Conservation (phyloP, 1,284 basidiomycete genomes). For the Vanrija sp. region DNA sequence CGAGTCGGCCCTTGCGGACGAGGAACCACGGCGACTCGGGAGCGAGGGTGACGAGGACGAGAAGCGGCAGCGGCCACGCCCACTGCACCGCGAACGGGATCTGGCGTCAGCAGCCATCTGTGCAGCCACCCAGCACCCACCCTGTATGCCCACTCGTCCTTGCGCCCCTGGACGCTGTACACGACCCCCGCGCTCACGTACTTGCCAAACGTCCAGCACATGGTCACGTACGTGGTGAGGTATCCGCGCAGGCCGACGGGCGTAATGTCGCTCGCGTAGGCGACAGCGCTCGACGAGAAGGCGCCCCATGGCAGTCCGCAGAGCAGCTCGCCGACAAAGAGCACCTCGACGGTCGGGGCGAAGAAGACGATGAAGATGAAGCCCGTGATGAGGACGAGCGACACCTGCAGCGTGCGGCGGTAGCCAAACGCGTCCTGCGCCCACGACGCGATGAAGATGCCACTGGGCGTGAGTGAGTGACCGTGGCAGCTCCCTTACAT, state of each 20-base stretch:
- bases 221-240: slow-evolving; percentile 43
- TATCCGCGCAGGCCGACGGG: slow-evolving; percentile 24
- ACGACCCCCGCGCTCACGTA: neutral
- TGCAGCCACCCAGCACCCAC: neutral
- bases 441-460: neutral
- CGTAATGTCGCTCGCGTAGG: slow-evolving; percentile 39
- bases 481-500: too few relatives aligned
- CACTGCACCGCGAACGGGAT: slow-evolving; percentile 18
- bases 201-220: slow-evolving; percentile 51
- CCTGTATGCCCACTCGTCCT: slow-evolving; percentile 8
- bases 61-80: slow-evolving; percentile 41
- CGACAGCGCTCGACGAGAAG: slow-evolving; percentile 2
- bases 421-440: slow-evolving; percentile 46
- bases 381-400: neutral
- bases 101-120: too few relatives aligned
- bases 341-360: slow-evolving; percentile 4
- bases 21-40: slow-evolving; percentile 25
- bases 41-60: slow-evolving; percentile 36
- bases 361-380: slow-evolving; percentile 7
- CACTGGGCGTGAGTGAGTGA: neutral
- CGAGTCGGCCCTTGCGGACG: neutral
- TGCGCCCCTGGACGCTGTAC: neutral
- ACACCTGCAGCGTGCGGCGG: slow-evolving; percentile 35
- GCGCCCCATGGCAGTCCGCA: neutral
- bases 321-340: slow-evolving; percentile 5